phyloP scores from a whole-genome alignment of 2,329 filamentous ascomycete genomes.

The Teratosphaeria destructans region DNA sequence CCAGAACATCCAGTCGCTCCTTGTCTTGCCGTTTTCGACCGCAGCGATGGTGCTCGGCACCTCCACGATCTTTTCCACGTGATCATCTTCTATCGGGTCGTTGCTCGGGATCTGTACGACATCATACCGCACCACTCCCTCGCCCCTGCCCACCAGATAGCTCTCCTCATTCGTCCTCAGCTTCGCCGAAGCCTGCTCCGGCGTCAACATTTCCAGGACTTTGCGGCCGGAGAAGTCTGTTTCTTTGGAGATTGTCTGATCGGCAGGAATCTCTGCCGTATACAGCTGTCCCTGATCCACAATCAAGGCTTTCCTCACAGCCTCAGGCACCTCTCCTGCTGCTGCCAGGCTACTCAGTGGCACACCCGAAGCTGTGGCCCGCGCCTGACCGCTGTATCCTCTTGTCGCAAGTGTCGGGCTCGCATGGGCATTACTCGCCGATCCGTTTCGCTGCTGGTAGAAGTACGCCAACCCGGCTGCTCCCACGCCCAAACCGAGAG shows the following conservation, averaged over 20 bases:
- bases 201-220: constrained; percentile 90
- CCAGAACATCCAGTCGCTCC: constrained; percentile 99
- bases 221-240: constrained; percentile 74
- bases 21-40: constrained; percentile 44
- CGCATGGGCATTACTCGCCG: constrained; percentile 4
- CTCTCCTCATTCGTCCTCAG: constrained; percentile 84
- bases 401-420: constrained; percentile 19
- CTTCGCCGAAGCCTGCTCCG: constrained; percentile 86
- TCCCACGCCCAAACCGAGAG: constrained; percentile 55
- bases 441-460: constrained; percentile 36
- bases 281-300: constrained; percentile 86
- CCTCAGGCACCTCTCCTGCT: constrained; percentile 40
- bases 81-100: constrained; percentile 95
- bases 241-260: constrained; percentile 79
- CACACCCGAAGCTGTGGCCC: constrained; percentile 13
- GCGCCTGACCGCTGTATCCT: constrained; percentile 22
- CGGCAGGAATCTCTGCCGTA: constrained; percentile 73
- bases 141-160: constrained; percentile 76
- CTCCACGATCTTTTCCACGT: constrained; percentile 95
- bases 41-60: constrained; percentile 54
- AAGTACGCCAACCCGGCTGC: constrained; percentile 67
- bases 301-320: constrained; percentile 58
- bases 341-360: constrained; percentile 11
- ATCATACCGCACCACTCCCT: constrained; percentile 90
- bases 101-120: constrained; percentile 91